A percentile compares a stretch with the other conserved stretches of the same genome.
These are phyloP conservation scores for Vigna radiata DNA, from an alignment of 306 rosid species.

Conservation along the genomic window DNA sequence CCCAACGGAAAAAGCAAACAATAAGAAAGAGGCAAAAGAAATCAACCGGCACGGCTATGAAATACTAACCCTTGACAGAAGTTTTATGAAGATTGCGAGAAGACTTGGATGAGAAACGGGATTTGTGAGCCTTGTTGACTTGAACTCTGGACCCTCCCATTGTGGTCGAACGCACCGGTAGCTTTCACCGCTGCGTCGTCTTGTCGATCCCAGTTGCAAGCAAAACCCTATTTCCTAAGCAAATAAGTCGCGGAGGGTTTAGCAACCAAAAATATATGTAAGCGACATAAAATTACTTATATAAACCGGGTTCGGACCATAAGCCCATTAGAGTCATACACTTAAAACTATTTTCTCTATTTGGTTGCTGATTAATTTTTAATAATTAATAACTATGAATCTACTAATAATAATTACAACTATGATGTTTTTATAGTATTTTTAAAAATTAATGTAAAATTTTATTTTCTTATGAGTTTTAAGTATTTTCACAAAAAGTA, in stretches of 20 bases:
- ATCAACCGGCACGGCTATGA: not conserved
- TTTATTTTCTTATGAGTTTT: no score
- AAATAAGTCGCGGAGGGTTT: slow-evolving; percentile 24
- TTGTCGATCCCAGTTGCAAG: not conserved
- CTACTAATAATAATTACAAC: no score
- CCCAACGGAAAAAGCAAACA: slow-evolving; percentile 27
- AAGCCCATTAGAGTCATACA: not conserved
- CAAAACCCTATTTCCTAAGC: slow-evolving; percentile 30
- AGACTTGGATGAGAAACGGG: slow-evolving; percentile 80
- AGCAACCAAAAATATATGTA: not conserved
- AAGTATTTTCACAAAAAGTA: no score
- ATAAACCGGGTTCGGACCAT: not conserved
- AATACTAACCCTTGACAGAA: slow-evolving; percentile 53
- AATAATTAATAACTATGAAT: no score
- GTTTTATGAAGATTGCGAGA: slow-evolving; percentile 75
- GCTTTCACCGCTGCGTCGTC: not conserved
- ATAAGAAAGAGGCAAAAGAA: not conserved
- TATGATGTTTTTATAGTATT: no score
- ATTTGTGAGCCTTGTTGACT: slow-evolving; percentile 75
- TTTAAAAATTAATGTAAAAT: no score
- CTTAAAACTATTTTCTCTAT: not conserved
- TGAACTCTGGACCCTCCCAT: slow-evolving; percentile 77
- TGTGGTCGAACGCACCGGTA: not conserved
- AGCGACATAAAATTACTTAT: not conserved
- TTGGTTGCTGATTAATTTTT: not conserved